Evolutionary conservation across 169 alveolate species (phyloP), one percentile per base, ranked within the genome.

Genomic region (Plasmodium gallinaceum): DNA sequence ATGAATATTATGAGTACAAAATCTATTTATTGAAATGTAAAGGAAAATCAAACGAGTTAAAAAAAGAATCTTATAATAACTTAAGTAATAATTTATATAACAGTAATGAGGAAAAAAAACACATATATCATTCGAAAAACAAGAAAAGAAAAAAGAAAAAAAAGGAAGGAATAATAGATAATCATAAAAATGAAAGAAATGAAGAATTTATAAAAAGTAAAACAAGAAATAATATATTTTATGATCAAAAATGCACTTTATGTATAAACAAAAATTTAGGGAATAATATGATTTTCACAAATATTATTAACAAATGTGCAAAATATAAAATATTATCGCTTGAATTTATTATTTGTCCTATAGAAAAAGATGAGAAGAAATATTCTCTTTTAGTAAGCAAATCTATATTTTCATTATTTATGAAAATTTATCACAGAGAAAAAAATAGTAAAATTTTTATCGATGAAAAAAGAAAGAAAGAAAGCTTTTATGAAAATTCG

Each of bases 241-340:
- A 54, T 22, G 42, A 64, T 46, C 9, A 26, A 6, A 46, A 43
- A 18, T 46, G 43, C 22, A 45, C 48, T 20, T 76, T 22, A 7
- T 64, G 78, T 58, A 76, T 64, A 66, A 76, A 76, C 20, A 64
- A 61, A 45, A 52, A 16, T 26, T 22, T 64, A 57, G n/a, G 12
- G 42, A 42, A 43, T 32, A 64, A 64, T 42, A 1, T 24, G 7
- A 42, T 37, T 43, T 64, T 32, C 42, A 42, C 20, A 65, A 62
- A 65, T 51, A 9, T 76, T n/a, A 22, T 62, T 46, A 48, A 64
- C 52, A 76, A 64, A 65, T 76, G 65, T 57, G 18, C 46, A 51
- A 52, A 48, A 39, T 76, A 57, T 57, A 76, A 76, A 76, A 3
- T 48, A 32, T 58, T 7, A 16, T 74, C 18, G 18, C 26, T 62